These are phyloP conservation scores for Apiotrichum gracile DNA, from an alignment of 1,284 basidiomycete species.

Conservation along the genomic window DNA sequence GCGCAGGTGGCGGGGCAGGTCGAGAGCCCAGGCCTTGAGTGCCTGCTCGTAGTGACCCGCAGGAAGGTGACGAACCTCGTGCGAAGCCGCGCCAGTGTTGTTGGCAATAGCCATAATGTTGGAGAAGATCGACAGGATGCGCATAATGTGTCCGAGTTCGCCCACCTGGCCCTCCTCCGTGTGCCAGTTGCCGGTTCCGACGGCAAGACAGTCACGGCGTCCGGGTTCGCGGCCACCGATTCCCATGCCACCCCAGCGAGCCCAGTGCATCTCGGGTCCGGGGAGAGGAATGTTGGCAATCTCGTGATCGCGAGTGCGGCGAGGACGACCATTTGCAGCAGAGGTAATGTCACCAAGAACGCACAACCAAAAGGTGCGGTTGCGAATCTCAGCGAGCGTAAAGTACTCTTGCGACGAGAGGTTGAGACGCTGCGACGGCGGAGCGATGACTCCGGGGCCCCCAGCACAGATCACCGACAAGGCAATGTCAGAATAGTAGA, in stretches of 20 bases:
- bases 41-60: slow-evolving; percentile 30
- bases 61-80: slow-evolving; percentile 14
- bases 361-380: slow-evolving; percentile 45
- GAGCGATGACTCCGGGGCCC: slow-evolving; percentile 15
- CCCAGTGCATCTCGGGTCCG: slow-evolving; percentile 37
- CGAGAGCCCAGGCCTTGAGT: slow-evolving; percentile 45
- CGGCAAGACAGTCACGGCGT: slow-evolving; percentile 28
- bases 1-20: slow-evolving; percentile 43
- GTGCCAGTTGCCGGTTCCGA: slow-evolving; percentile 34
- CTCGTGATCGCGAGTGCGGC: slow-evolving; percentile 36
- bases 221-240: slow-evolving; percentile 24
- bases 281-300: slow-evolving; percentile 39
- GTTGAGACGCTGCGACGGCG: slow-evolving; percentile 22
- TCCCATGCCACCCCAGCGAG: slow-evolving; percentile 35
- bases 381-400: slow-evolving; percentile 38
- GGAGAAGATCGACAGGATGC: slow-evolving; percentile 37
- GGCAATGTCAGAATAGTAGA: slow-evolving; percentile 44
- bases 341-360: slow-evolving; percentile 44
- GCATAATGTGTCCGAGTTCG: slow-evolving; percentile 45
- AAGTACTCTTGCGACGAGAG: slow-evolving; percentile 28
- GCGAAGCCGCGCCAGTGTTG: slow-evolving; percentile 15
- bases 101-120: slow-evolving; percentile 37
- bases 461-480: slow-evolving; percentile 32
- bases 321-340: slow-evolving; percentile 32
- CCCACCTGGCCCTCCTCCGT: slow-evolving; percentile 41